Conservation (phyloP, 2,329 filamentous ascomycete genomes). For the Exophiala calicioides region DNA sequence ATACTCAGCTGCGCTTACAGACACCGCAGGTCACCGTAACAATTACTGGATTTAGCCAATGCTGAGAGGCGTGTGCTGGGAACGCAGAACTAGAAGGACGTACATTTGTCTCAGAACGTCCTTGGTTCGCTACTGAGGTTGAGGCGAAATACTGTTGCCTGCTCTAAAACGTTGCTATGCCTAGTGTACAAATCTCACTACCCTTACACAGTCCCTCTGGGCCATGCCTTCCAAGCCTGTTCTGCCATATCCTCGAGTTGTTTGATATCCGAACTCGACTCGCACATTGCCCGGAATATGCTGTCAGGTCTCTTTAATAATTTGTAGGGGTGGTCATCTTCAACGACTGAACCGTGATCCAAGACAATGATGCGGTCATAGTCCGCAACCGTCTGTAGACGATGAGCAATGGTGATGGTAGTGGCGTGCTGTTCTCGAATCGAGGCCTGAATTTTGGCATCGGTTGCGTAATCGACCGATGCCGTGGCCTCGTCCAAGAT, state of each 20-base stretch:
- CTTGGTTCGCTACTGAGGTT: too few relatives aligned
- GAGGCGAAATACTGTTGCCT: too few relatives aligned
- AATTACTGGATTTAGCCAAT: too few relatives aligned
- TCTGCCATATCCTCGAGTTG: constrained; percentile 57
- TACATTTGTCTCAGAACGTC: too few relatives aligned
- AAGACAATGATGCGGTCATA: constrained; percentile 97
- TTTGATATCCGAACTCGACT: constrained; percentile 66
- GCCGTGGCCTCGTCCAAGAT: constrained; percentile 99
- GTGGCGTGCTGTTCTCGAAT: constrained; percentile 85
- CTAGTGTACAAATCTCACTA: too few relatives aligned
- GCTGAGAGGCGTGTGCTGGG: too few relatives aligned
- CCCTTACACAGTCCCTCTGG: too few relatives aligned
- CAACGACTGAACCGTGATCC: constrained; percentile 82
- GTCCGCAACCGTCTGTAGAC: constrained; percentile 93
- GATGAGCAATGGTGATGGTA: constrained; percentile 94
- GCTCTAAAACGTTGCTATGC: too few relatives aligned
- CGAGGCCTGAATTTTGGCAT: constrained; percentile 93
- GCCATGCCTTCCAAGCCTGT: constrained; percentile 49
- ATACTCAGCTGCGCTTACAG: too few relatives aligned
- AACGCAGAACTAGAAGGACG: too few relatives aligned
- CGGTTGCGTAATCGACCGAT: constrained; percentile 94
- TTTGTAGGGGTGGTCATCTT: constrained; percentile 87
- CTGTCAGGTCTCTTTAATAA: constrained; percentile 72
- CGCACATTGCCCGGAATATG: constrained; percentile 67
- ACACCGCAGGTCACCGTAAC: too few relatives aligned